Percentiles rank a stretch among this genome's conserved stretches.
phyloP scores from a whole-genome alignment of 805 yeast species.

The Priceomyces castillae region DNA sequence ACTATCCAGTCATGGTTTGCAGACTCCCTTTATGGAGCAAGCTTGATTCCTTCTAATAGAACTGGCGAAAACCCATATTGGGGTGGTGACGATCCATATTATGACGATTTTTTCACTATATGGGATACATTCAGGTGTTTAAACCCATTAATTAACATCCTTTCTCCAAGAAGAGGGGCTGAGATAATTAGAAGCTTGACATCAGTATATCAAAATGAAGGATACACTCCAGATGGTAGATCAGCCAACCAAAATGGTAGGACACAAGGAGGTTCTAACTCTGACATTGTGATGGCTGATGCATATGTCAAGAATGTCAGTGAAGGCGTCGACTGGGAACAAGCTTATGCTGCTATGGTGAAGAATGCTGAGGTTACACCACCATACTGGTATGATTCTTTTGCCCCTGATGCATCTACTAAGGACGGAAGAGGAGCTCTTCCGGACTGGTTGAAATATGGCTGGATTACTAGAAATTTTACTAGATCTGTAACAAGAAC shows the following conservation, averaged over 20 bases:
- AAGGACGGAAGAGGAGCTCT: slow-evolving; percentile 36
- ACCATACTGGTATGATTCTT: slow-evolving; percentile 23
- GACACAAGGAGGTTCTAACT: slow-evolving; percentile 37
- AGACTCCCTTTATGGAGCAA: slow-evolving; percentile 27
- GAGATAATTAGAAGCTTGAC: slow-evolving; percentile 28
- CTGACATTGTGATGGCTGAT: slow-evolving; percentile 36
- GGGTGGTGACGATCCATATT: slow-evolving; percentile 23
- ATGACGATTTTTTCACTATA: slow-evolving; percentile 37
- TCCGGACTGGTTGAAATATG: slow-evolving; percentile 30
- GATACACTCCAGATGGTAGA: slow-evolving; percentile 37
- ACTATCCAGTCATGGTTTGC: slow-evolving; percentile 16
- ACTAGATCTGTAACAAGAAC: slow-evolving; percentile 34
- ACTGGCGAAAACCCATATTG: slow-evolving; percentile 32
- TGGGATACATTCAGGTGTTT: slow-evolving; percentile 39
- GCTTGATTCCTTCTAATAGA: slow-evolving; percentile 28
- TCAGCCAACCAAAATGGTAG: slow-evolving; percentile 35
- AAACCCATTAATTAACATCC: slow-evolving; percentile 29
- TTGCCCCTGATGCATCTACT: slow-evolving; percentile 27
- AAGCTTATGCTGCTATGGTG: slow-evolving; percentile 30
- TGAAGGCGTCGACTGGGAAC: slow-evolving; percentile 24
- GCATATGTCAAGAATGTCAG: slow-evolving; percentile 28
- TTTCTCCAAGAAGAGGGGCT: slow-evolving; percentile 23
- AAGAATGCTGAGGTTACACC: slow-evolving; percentile 35
- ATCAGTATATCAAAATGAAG: slow-evolving; percentile 29
- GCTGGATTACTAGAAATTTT: slow-evolving; percentile 28